A percentile compares a stretch with the other conserved stretches of the same genome.
Conservation (phyloP, 2,329 filamentous ascomycete genomes). For the Venturiaceae sp. region DNA sequence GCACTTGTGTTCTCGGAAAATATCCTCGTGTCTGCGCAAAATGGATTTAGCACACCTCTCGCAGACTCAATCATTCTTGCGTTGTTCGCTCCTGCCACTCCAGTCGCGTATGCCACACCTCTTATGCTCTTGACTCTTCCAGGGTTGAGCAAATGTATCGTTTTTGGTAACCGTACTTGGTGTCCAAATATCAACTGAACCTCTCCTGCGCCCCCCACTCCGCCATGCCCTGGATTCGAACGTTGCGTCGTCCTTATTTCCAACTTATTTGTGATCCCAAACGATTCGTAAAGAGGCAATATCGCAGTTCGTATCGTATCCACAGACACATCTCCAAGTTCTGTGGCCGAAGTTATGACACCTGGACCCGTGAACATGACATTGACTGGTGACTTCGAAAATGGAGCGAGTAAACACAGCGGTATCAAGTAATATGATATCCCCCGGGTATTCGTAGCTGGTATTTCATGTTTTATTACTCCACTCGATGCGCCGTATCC, state of each 20-base stretch:
- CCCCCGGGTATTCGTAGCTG: conserved; percentile 54
- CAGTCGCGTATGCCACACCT: conserved; percentile 88
- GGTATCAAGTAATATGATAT: conserved; percentile 88
- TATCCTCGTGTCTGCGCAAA: conserved; percentile 84
- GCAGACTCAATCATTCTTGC: conserved; percentile 89
- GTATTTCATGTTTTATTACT: conserved; percentile 68
- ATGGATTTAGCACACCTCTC: conserved; percentile 73
- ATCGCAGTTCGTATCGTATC: conserved; percentile 92
- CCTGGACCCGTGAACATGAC: conserved; percentile 83
- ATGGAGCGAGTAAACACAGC: conserved; percentile 82
- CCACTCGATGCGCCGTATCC: conserved; percentile 65
- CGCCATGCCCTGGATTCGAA: conserved; percentile 66
- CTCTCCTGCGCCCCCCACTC: conserved; percentile 74
- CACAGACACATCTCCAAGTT: conserved; percentile 76
- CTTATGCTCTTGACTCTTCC: conserved; percentile 81
- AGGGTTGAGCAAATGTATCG: conserved; percentile 74
- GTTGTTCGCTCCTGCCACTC: conserved; percentile 88
- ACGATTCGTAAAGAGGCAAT: conserved; percentile 78
- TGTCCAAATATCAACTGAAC: conserved; percentile 93
- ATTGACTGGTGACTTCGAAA: conserved; percentile 85
- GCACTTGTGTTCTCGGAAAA: conserved; percentile 59
- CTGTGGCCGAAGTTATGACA: conserved; percentile 81
- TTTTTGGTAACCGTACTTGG: conserved; percentile 89
- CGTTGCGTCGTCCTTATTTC: conserved; percentile 74
- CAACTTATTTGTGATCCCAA: conserved; percentile 79